Evolutionary conservation across 2,329 filamentous ascomycete genomes (phyloP), one percentile per base, ranked within the genome.

Genomic region (Phialemoniopsis sp.): DNA sequence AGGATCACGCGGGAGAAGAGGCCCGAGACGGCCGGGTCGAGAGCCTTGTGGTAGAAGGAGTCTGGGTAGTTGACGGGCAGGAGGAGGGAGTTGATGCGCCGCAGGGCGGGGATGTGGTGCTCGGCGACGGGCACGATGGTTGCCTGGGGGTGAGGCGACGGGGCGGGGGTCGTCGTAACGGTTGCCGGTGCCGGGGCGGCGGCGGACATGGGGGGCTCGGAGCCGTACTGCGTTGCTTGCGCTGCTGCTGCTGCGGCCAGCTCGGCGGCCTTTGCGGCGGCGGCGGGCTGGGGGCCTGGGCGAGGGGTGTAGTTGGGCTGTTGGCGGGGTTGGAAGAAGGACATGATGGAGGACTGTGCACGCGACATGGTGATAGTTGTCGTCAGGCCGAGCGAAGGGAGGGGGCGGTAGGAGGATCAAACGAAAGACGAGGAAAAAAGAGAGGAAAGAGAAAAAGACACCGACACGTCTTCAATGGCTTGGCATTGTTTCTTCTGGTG

Each of bases 31-130:
- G 66, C 52, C 10, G 73, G 68, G 45, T 78, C 66, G 42, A 73
- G 60, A 39, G 77, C 69, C 29, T 65, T 66, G 38, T 67, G 60
- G 67, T 83, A 85, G 63, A 85, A 85, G 35, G 68, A 67, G 55
- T 84, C 80, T 4, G 77, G 71, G 56, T 85, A 85, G 56, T 67
- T 64, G 42, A 85, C 76, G 36, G 76, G 78, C 2, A 85, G 75
- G 38, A 85, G 72, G 37, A 85, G 72, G 33, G 76, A 64, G 59
- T 82, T 83, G 58, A 85, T 81, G 50, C 80, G 75, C 30, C 76
- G 77, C 6, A 85, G 67, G 33, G 76, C 68, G 41, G 73, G 63
- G 41, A 83, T 60, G 58, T 84, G 77, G 34, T 62, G 52, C 33
- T 66, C 58, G 2, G 64, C 60, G 38, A 82, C 61, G 38, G 65